Evolutionary conservation across 2,329 filamentous ascomycete species (phyloP).

Genomic region (Colletotrichum gloeosporioides): DNA sequence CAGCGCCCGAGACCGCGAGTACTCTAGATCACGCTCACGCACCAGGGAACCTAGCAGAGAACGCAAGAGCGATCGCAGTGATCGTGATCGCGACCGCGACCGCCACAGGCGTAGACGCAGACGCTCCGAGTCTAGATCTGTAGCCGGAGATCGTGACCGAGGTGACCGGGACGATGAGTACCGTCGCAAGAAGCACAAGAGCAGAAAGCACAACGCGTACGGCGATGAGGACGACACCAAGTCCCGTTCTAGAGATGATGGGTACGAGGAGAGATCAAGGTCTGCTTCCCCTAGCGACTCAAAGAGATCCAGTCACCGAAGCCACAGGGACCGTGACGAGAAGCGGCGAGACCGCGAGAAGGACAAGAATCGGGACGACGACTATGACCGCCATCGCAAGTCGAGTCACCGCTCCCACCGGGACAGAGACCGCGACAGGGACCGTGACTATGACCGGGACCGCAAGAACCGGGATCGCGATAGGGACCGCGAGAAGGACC

Average conservation of each 20-base stretch:
- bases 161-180: conserved; percentile 53
- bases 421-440: conserved; percentile 45
- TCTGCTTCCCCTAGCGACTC: conserved; percentile 69
- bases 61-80: conserved; percentile 47
- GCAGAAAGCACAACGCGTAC: conserved; percentile 43
- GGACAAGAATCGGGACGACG: conserved; percentile 52
- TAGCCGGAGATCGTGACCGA: conserved; percentile 36
- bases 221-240: conserved; percentile 52
- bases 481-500: conserved; percentile 30
- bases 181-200: conserved; percentile 57
- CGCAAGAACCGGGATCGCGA: conserved; percentile 40
- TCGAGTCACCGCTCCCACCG: conserved; percentile 47
- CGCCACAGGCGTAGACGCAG: conserved; percentile 54
- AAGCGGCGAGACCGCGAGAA: conserved; percentile 47
- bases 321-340: conserved; percentile 60
- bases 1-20: conserved; percentile 21
- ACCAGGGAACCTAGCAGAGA: conserved; percentile 46
- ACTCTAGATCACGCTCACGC: conserved; percentile 39
- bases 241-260: conserved; percentile 36
- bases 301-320: conserved; percentile 63
- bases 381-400: conserved; percentile 48
- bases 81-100: conserved; percentile 28
- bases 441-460: conserved; percentile 41
- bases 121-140: conserved; percentile 55
- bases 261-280: conserved; percentile 62